Percentiles rank a stretch among this genome's conserved stretches.
Evolutionary conservation across 1,284 basidiomycete genomes (phyloP).

Genomic region (Cystobasidium sp.): DNA sequence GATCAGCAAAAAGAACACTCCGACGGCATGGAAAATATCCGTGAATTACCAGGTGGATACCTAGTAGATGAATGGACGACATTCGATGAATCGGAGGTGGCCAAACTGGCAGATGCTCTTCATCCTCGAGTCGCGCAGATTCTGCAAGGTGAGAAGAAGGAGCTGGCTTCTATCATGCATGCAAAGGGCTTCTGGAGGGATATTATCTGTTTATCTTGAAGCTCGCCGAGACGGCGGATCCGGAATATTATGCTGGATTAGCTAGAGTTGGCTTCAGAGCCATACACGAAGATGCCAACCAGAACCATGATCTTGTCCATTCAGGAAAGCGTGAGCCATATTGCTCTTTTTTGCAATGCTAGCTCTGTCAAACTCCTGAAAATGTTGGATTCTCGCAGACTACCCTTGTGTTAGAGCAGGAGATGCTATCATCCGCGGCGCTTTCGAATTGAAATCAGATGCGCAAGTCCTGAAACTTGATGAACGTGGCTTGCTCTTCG

Average conservation of each 20-base stretch:
- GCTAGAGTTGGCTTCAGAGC: constrained; percentile 30
- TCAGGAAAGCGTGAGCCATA: constrained; percentile 22
- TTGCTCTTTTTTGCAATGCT: no score
- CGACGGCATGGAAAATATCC: constrained; percentile 7
- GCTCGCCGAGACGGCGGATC: not conserved
- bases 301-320: constrained; percentile 32
- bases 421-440: constrained; percentile 2
- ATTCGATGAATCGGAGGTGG: constrained; percentile 1
- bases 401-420: constrained; percentile 25
- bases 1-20: no score
- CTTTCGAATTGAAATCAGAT: constrained; percentile 34
- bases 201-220: constrained; percentile 11
- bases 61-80: constrained; percentile 7
- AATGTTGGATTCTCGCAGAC: no score
- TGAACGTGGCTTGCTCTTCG: constrained; percentile 11
- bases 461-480: not conserved
- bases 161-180: not conserved
- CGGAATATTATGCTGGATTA: constrained; percentile 32
- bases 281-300: not conserved
- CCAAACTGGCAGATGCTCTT: not conserved
- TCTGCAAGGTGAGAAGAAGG: constrained; percentile 10
- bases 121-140: not conserved
- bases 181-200: constrained; percentile 30
- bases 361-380: no score
- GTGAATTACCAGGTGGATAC: constrained; percentile 8